phyloP scores from a whole-genome alignment of 768 basidiomycete genomes.

The Leccinum disarticulatum region DNA sequence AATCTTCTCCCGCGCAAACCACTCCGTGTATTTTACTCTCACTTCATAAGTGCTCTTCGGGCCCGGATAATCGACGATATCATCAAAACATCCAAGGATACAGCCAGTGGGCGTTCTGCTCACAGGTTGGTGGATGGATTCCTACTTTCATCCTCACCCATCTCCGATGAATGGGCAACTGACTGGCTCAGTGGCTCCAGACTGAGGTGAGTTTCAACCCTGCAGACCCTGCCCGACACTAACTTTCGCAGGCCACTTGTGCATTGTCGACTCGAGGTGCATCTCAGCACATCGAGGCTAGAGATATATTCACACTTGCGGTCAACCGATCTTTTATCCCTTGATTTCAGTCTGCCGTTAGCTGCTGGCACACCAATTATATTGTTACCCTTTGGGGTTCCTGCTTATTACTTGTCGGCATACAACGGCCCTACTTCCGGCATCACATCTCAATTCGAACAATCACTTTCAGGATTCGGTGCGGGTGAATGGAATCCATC shows the following conservation, averaged over 20 bases:
- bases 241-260: conserved; percentile 51
- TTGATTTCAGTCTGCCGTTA: conserved; percentile 42
- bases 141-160: conserved; percentile 47
- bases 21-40: conserved; percentile 40
- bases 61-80: conserved; percentile 51
- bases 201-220: conserved; percentile 40
- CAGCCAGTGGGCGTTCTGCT: conserved; percentile 34
- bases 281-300: conserved; percentile 46
- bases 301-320: conserved; percentile 64
- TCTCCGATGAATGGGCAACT: conserved; percentile 59
- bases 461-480: conserved; percentile 63
- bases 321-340: conserved; percentile 56
- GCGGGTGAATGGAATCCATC: conserved; percentile 48
- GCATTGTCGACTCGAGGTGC: conserved; percentile 59
- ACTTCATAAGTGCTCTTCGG: conserved; percentile 66
- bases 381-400: conserved; percentile 67
- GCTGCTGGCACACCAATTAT: conserved; percentile 64
- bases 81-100: conserved; percentile 39
- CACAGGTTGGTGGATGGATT: conserved; percentile 62
- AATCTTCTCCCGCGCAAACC: conserved; percentile 46
- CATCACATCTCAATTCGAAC: conserved; percentile 60
- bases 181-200: conserved; percentile 59
- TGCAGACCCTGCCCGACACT: conserved; percentile 9
- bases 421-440: conserved; percentile 68
- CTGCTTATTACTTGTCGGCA: conserved; percentile 70